These are phyloP conservation scores for Jackrogersella minutella DNA, from an alignment of 495 filamentous ascomycete genomes.

Conservation along the genomic window DNA sequence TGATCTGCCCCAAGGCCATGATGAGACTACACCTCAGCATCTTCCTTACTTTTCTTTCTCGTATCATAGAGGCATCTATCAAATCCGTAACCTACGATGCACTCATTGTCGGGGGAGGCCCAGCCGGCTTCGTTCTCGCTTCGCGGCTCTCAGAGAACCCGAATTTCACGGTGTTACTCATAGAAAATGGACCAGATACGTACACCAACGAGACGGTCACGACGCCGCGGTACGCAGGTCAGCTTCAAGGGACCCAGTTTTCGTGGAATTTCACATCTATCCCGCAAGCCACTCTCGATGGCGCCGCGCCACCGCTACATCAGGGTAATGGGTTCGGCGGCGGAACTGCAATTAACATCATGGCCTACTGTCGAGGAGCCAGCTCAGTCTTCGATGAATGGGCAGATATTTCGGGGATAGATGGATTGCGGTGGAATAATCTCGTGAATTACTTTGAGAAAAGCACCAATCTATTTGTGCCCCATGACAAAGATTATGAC, in stretches of 20 bases:
- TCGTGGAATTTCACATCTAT: slow-evolving; percentile 38
- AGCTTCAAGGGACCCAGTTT: slow-evolving; percentile 19
- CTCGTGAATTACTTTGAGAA: slow-evolving; percentile 41
- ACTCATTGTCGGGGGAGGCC: slow-evolving; percentile 51
- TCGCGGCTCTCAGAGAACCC: slow-evolving; percentile 56
- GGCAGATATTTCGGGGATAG: slow-evolving; percentile 50
- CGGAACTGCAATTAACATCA: slow-evolving; percentile 35
- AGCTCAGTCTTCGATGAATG: slow-evolving; percentile 51
- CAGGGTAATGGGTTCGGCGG: slow-evolving; percentile 52
- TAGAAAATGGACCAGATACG: slow-evolving; percentile 54
- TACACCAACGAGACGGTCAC: slow-evolving; percentile 21
- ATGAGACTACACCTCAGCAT: slow-evolving; percentile 3
- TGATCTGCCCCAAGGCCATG: not conserved
- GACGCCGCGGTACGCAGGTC: slow-evolving; percentile 44
- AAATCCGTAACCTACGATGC: slow-evolving; percentile 14
- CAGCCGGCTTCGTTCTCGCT: slow-evolving; percentile 59
- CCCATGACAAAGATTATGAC: slow-evolving; percentile 7
- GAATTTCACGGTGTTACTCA: slow-evolving; percentile 50
- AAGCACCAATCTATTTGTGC: slow-evolving; percentile 29
- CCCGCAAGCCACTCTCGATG: slow-evolving; percentile 53
- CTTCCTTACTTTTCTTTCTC: not conserved
- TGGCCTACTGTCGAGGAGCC: slow-evolving; percentile 36
- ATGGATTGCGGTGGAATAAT: slow-evolving; percentile 48
- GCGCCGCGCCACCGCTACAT: slow-evolving; percentile 50
- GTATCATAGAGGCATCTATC: not conserved